Evolutionary conservation across 345 rosid species (phyloP).

Genomic region (Ricinus communis): DNA sequence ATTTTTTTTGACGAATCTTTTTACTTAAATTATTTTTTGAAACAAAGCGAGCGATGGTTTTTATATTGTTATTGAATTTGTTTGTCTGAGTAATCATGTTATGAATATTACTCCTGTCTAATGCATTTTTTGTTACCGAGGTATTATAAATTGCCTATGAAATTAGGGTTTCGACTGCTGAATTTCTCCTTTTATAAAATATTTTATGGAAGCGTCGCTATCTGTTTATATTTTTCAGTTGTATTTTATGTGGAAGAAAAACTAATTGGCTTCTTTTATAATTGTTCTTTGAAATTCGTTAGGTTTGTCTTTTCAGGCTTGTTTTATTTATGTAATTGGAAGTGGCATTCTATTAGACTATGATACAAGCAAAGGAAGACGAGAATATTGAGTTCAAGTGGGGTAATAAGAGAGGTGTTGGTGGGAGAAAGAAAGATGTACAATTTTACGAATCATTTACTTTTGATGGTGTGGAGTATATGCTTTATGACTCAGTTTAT

Average conservation of each 20-base stretch:
- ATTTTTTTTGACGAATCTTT: background rate
- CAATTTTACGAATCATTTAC: constrained; percentile 73
- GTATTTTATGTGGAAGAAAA: background rate
- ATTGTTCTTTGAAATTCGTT: background rate
- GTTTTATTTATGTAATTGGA: background rate
- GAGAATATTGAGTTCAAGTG: constrained; percentile 62
- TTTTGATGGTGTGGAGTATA: constrained; percentile 61
- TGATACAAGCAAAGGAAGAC: constrained; percentile 46
- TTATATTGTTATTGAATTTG: background rate
- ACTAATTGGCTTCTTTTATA: background rate
- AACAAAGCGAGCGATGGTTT: too few species aligned
- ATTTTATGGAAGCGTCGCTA: background rate
- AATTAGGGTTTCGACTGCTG: constrained; percentile 7
- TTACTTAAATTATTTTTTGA: background rate
- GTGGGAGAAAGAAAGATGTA: constrained; percentile 60
- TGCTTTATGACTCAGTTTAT: constrained; percentile 69
- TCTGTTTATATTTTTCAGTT: background rate
- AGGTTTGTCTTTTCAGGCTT: background rate
- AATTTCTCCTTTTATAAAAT: too few species aligned
- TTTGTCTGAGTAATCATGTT: background rate
- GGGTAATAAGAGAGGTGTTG: constrained; percentile 62
- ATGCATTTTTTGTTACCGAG: background rate
- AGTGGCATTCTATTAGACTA: constrained; percentile 26
- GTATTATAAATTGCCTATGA: background rate
- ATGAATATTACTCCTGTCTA: background rate